These are phyloP conservation scores for Carallia brachiata DNA, from an alignment of 345 rosid species.

Conservation along the genomic window DNA sequence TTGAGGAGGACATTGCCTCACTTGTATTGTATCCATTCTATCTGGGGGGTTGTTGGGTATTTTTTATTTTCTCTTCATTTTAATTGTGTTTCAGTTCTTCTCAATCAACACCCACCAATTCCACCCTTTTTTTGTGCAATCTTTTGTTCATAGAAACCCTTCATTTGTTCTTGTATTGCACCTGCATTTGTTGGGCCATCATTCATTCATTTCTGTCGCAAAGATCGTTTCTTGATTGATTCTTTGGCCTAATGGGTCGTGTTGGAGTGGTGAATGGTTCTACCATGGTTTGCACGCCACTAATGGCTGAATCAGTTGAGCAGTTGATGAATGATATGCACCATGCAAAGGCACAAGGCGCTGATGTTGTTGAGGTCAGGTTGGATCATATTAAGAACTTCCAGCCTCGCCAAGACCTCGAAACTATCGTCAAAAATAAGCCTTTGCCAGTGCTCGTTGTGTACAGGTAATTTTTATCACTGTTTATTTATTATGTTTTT, in stretches of 20 bases:
- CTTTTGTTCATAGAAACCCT: neutral
- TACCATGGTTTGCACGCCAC: constrained; percentile 40
- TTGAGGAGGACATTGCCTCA: neutral
- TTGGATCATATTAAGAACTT: constrained; percentile 44
- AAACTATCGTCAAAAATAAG: constrained; percentile 38
- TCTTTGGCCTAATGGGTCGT: constrained; percentile 28
- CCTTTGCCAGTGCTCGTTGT: constrained; percentile 48
- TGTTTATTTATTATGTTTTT: no score
- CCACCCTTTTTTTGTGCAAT: neutral
- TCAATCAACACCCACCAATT: neutral
- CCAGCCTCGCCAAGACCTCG: constrained; percentile 40
- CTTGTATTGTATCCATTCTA: no score
- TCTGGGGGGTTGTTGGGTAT: neutral
- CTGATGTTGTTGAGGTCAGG: constrained; percentile 51
- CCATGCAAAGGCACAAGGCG: constrained; percentile 49
- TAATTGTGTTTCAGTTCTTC: neutral
- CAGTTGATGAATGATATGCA: constrained; percentile 38
- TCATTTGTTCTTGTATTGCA: neutral
- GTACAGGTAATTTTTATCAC: constrained; percentile 31
- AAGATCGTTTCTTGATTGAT: neutral
- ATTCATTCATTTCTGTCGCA: neutral
- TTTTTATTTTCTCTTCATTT: no score
- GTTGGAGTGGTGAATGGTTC: neutral
- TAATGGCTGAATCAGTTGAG: constrained; percentile 43
- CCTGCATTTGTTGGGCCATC: neutral